These are phyloP conservation scores for Hemileia vastatrix DNA, from an alignment of 1,284 basidiomycete genomes.

Conservation along the genomic window DNA sequence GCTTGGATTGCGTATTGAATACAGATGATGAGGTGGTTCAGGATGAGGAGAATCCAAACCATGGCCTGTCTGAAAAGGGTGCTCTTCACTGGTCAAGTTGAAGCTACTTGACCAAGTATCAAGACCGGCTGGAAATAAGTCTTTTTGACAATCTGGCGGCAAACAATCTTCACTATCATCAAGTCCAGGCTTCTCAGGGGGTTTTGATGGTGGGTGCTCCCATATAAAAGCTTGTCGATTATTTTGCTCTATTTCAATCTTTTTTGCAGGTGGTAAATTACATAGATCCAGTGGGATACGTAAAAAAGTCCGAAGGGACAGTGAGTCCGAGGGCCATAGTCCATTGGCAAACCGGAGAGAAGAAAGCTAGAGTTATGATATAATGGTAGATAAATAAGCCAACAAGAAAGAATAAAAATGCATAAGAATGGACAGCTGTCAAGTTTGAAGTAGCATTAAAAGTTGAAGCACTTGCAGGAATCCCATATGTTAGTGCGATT, in stretches of 20 bases:
- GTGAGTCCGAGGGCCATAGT: conserved; percentile 7
- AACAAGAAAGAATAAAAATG: background rate
- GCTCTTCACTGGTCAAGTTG: too few relatives aligned
- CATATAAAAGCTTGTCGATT: conserved; percentile 6
- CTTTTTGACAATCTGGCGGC: too few relatives aligned
- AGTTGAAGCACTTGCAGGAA: background rate
- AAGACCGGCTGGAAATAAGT: too few relatives aligned
- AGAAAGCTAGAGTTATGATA: background rate
- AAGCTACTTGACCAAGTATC: too few relatives aligned
- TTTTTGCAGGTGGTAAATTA: conserved; percentile 9
- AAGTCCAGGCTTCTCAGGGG: too few relatives aligned
- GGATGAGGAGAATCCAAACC: too few relatives aligned
- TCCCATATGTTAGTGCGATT: conserved; percentile 18
- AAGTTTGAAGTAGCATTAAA: background rate
- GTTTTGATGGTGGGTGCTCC: background rate
- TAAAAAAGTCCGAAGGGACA: background rate
- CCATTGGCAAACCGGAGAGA: conserved; percentile 8
- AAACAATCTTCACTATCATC: too few relatives aligned
- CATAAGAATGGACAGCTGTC: background rate
- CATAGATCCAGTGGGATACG: conserved; percentile 9
- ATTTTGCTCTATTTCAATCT: conserved; percentile 15
- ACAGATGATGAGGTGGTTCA: too few relatives aligned
- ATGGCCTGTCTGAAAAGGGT: too few relatives aligned
- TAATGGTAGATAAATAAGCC: background rate
- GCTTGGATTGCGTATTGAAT: too few relatives aligned